Evolutionary conservation across 805 yeast species (phyloP).

Genomic region (Cyberlindnera samutprakarnensis): DNA sequence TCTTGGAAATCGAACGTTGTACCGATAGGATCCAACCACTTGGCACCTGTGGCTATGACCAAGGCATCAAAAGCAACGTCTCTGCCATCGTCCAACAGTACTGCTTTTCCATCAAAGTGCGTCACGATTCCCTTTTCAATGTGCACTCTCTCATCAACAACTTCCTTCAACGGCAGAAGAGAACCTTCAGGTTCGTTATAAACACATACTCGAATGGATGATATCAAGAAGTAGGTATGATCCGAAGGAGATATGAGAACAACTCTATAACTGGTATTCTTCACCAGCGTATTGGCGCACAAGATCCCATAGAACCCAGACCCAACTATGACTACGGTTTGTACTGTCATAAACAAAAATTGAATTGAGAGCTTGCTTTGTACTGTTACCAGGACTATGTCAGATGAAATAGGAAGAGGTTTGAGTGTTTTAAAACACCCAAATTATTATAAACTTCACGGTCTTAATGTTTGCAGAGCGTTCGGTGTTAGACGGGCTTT

Average conservation of each 20-base stretch:
- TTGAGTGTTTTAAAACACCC: too few relatives aligned
- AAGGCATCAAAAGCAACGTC: constrained; percentile 16
- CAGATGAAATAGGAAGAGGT: too few relatives aligned
- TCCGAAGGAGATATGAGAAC: constrained; percentile 13
- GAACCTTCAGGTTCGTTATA: constrained; percentile 12
- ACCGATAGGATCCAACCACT: constrained; percentile 23
- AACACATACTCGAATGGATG: constrained; percentile 16
- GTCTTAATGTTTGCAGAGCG: too few relatives aligned
- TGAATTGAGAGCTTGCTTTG: too few relatives aligned
- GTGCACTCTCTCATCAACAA: constrained; percentile 15
- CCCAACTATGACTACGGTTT: constrained; percentile 18
- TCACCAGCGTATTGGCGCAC: constrained; percentile 14
- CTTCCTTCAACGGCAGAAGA: constrained; percentile 13
- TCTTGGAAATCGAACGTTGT: constrained; percentile 11
- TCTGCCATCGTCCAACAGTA: constrained; percentile 8
- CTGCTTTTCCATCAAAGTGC: constrained; percentile 12
- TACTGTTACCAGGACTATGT: too few relatives aligned
- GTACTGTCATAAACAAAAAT: too few relatives aligned
- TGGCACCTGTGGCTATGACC: constrained; percentile 26
- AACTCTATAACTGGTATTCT: constrained; percentile 4
- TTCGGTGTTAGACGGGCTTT: too few relatives aligned
- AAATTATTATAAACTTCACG: too few relatives aligned
- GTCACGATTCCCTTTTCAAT: constrained; percentile 17
- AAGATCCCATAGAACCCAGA: constrained; percentile 19
- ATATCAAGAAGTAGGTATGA: constrained; percentile 8